Conservation (phyloP, 805 yeast species). For the Saturnispora diversa region DNA sequence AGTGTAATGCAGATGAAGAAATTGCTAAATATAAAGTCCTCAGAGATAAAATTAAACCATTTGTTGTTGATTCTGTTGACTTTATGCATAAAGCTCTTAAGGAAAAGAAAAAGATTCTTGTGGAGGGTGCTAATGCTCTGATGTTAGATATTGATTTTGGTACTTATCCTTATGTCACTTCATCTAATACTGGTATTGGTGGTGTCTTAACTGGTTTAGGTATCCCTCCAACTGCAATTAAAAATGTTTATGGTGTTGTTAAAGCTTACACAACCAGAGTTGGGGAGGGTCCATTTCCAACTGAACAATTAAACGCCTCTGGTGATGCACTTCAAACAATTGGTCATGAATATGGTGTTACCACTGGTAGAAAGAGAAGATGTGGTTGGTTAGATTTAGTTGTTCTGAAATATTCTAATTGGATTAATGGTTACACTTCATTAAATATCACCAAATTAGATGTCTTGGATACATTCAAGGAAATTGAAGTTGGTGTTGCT, state of each 20-base stretch:
- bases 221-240: slow-evolving; percentile 80
- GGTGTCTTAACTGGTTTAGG: slow-evolving; percentile 98
- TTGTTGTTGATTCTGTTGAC: slow-evolving; percentile 86
- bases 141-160: slow-evolving; percentile 98
- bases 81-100: slow-evolving; percentile 73
- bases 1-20: slow-evolving; percentile 76
- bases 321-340: slow-evolving; percentile 85
- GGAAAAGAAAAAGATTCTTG: slow-evolving; percentile 74
- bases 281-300: slow-evolving; percentile 99
- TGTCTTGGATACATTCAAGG: slow-evolving; percentile 83
- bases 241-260: slow-evolving; percentile 87
- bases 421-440: slow-evolving; percentile 91
- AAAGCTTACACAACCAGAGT: slow-evolving; percentile 98
- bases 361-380: slow-evolving; percentile 98
- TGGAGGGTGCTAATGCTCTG: slow-evolving; percentile 97
- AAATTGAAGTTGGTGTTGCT: slow-evolving; percentile 79
- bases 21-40: slow-evolving; percentile 66
- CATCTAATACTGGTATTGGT: slow-evolving; percentile 93
- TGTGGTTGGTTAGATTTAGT: slow-evolving; percentile 99
- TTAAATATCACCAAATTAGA: slow-evolving; percentile 94
- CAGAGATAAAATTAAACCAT: slow-evolving; percentile 72
- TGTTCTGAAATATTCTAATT: slow-evolving; percentile 81
- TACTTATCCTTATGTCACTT: slow-evolving; percentile 95
- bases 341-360: slow-evolving; percentile 96
- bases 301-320: slow-evolving; percentile 82